These are phyloP conservation scores for Pyrus pyrifolia DNA, from an alignment of 306 rosid species.

Conservation along the genomic window DNA sequence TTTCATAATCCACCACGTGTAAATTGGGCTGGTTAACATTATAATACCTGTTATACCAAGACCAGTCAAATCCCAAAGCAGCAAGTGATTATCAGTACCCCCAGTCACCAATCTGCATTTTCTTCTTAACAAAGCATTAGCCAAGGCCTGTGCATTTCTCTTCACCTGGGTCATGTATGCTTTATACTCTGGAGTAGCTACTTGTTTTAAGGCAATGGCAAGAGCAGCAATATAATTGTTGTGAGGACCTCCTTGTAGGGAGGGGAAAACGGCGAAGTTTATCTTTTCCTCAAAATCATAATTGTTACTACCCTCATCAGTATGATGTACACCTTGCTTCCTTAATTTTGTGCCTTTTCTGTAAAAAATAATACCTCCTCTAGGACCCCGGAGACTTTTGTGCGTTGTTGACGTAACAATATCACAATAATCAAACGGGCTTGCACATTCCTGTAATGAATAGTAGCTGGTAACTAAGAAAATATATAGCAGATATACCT, in stretches of 20 bases:
- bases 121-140: conserved; percentile 67
- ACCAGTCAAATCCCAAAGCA: conserved; percentile 95
- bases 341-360: conserved; percentile 81
- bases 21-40: background rate
- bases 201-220: conserved; percentile 91
- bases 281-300: conserved; percentile 91
- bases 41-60: conserved; percentile 72
- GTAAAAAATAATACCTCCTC: conserved; percentile 94
- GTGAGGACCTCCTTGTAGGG: conserved; percentile 98
- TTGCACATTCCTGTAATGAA: conserved; percentile 59
- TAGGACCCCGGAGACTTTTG: conserved; percentile 98
- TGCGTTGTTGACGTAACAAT: conserved; percentile 95
- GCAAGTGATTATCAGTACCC: conserved; percentile 91
- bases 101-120: conserved; percentile 81
- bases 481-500: too few species aligned
- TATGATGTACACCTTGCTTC: conserved; percentile 62
- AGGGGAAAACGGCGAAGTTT: conserved; percentile 88
- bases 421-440: conserved; percentile 94
- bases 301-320: conserved; percentile 63
- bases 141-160: conserved; percentile 86
- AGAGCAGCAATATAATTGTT: conserved; percentile 97
- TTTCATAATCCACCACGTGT: background rate
- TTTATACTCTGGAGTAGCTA: conserved; percentile 74
- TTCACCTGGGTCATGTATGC: conserved; percentile 93
- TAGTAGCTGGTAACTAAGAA: background rate